phyloP scores from a whole-genome alignment of 768 basidiomycete genomes.

The Serpula lacrymans region DNA sequence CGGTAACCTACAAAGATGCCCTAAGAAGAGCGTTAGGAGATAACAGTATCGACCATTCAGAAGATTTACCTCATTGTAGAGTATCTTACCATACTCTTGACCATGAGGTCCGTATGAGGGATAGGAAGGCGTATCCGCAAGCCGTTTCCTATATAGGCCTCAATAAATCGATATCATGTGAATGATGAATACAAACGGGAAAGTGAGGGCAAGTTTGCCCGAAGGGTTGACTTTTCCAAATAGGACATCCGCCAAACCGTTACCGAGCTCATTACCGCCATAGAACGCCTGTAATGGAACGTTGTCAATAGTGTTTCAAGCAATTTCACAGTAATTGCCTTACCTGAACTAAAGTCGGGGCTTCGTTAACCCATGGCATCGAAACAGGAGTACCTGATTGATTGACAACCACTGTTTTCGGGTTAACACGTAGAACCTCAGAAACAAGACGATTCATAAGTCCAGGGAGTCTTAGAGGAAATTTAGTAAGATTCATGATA shows the following conservation, averaged over 20 bases:
- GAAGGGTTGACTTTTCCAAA: constrained; percentile 61
- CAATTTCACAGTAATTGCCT: constrained; percentile 5
- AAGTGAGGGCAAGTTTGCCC: constrained; percentile 53
- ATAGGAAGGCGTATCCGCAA: constrained; percentile 52
- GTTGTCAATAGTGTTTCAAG: too few relatives aligned
- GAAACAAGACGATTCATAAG: constrained; percentile 48
- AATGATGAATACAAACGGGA: constrained; percentile 36
- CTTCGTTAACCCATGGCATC: constrained; percentile 51
- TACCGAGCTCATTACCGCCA: constrained; percentile 53
- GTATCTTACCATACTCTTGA: constrained; percentile 41
- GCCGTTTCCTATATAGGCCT: constrained; percentile 32
- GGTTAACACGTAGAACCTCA: constrained; percentile 47
- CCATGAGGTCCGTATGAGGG: constrained; percentile 42
- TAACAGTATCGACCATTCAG: constrained; percentile 3
- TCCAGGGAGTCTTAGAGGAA: constrained; percentile 41
- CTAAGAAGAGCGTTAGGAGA: constrained; percentile 14
- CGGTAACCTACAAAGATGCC: constrained; percentile 54
- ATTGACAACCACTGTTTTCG: constrained; percentile 53
- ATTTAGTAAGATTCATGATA: neutral
- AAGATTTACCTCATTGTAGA: constrained; percentile 43
- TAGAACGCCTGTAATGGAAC: constrained; percentile 40
- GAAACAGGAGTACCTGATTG: constrained; percentile 48
- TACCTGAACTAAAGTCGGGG: constrained; percentile 39
- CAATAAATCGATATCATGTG: neutral
- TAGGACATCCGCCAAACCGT: constrained; percentile 55